Evolutionary conservation across 306 rosid genomes (phyloP).

Genomic region (Malus fusca): DNA sequence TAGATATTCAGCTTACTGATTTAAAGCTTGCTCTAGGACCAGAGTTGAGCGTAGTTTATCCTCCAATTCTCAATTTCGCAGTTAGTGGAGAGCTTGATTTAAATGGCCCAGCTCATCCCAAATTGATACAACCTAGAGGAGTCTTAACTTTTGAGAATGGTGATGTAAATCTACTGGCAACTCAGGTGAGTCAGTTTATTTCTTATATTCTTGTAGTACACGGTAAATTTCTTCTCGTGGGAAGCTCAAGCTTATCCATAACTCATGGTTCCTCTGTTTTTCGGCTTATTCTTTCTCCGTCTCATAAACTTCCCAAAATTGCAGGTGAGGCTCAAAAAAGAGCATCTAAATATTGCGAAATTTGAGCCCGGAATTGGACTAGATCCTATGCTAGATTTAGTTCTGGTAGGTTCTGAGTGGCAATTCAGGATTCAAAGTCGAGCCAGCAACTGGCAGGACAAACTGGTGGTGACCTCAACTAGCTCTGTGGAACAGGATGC

Average conservation of each 20-base stretch:
- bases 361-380: slow-evolving; percentile 93
- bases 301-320: slow-evolving; percentile 25
- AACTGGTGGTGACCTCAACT: slow-evolving; percentile 89
- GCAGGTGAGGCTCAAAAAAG: slow-evolving; percentile 82
- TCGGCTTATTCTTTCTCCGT: neutral
- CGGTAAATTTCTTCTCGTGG: neutral
- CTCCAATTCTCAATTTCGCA: slow-evolving; percentile 71
- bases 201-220: neutral
- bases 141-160: slow-evolving; percentile 77
- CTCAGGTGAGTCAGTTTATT: slow-evolving; percentile 57
- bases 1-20: slow-evolving; percentile 65
- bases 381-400: slow-evolving; percentile 89
- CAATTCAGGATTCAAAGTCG: slow-evolving; percentile 74
- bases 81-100: slow-evolving; percentile 90
- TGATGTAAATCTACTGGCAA: slow-evolving; percentile 88
- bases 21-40: slow-evolving; percentile 89
- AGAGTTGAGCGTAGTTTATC: slow-evolving; percentile 81
- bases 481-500: slow-evolving; percentile 79
- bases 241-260: slow-evolving; percentile 8
- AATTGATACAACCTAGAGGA: slow-evolving; percentile 74
- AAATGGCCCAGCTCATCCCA: slow-evolving; percentile 76
- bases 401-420: slow-evolving; percentile 83
- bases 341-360: slow-evolving; percentile 72
- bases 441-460: slow-evolving; percentile 89
- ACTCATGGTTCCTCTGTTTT: slow-evolving; percentile 4